Evolutionary conservation across 495 filamentous ascomycete species (phyloP).

Genomic region (Xylaria acuta): DNA sequence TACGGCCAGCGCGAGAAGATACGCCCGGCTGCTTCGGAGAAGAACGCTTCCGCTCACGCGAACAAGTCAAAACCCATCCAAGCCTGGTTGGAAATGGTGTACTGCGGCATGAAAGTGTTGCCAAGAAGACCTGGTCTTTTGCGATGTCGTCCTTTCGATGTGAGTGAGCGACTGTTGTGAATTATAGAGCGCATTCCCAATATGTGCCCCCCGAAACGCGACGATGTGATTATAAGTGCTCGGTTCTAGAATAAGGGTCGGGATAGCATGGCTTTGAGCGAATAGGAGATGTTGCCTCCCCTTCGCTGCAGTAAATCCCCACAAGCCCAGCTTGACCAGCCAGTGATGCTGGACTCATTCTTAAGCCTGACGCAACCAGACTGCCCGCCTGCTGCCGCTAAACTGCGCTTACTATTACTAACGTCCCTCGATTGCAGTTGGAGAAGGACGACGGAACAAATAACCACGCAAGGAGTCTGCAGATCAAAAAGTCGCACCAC

Average conservation of each 20-base stretch:
- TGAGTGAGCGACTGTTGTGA: not conserved
- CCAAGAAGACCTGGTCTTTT: slow-evolving; percentile 6
- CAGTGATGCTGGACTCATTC: slow-evolving; percentile 12
- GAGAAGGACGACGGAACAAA: not conserved
- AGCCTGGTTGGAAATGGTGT: not conserved
- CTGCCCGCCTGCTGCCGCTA: slow-evolving; percentile 2
- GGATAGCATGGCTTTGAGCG: not conserved
- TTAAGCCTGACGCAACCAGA: slow-evolving; percentile 12
- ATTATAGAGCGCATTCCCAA: not conserved
- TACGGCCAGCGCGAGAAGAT: not conserved
- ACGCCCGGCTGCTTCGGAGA: slow-evolving; percentile 9
- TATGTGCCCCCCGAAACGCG: not conserved
- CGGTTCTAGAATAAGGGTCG: slow-evolving; percentile 3
- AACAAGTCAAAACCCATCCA: not conserved
- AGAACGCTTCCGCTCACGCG: not conserved
- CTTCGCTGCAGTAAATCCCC: not conserved
- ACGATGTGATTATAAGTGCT: not conserved
- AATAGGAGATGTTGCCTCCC: not conserved
- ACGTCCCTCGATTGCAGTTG: not conserved
- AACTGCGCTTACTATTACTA: slow-evolving; percentile 16
- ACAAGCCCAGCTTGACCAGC: slow-evolving; percentile 4
- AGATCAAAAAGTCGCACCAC: slow-evolving; percentile 8
- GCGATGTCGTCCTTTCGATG: not conserved
- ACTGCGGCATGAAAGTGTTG: not conserved
- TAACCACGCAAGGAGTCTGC: not conserved